Evolutionary conservation across 306 rosid genomes (phyloP).

Genomic region (Macrotyloma uniflorum): DNA sequence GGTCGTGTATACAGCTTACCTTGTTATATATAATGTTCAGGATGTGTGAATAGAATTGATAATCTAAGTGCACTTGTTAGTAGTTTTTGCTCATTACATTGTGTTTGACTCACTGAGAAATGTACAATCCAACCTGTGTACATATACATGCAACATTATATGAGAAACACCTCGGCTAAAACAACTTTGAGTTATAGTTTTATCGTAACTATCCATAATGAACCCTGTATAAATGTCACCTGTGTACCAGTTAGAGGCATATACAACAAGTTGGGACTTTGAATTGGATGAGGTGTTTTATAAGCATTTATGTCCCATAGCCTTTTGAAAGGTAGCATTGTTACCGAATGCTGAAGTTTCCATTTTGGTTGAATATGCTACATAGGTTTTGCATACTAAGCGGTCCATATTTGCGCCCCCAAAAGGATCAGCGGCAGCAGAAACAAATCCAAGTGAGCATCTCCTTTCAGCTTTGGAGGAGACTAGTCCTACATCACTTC

Average conservation of each 20-base stretch:
- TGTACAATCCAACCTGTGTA: neutral
- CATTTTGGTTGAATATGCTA: constrained; percentile 38
- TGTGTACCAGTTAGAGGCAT: neutral
- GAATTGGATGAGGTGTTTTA: neutral
- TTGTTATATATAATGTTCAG: neutral
- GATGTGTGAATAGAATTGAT: constrained; percentile 10
- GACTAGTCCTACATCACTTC: constrained; percentile 78
- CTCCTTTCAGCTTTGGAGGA: constrained; percentile 95
- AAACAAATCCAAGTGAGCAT: constrained; percentile 93
- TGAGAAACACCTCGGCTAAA: neutral
- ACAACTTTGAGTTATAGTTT: constrained; percentile 8
- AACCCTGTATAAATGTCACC: neutral
- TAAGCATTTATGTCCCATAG: neutral
- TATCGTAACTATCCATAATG: constrained; percentile 3
- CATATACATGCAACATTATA: neutral
- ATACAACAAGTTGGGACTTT: neutral
- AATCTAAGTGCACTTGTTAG: neutral
- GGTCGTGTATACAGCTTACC: neutral
- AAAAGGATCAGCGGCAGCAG: constrained; percentile 98
- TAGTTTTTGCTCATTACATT: neutral
- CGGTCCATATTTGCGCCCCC: constrained; percentile 90
- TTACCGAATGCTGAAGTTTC: constrained; percentile 28
- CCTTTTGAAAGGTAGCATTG: constrained; percentile 25
- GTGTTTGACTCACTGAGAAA: neutral
- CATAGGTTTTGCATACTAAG: constrained; percentile 85